A percentile compares a stretch with the other conserved stretches of the same genome.
Evolutionary conservation across 192 early-diverging fungal species (phyloP).

Genomic region (Mortierella antarctica): DNA sequence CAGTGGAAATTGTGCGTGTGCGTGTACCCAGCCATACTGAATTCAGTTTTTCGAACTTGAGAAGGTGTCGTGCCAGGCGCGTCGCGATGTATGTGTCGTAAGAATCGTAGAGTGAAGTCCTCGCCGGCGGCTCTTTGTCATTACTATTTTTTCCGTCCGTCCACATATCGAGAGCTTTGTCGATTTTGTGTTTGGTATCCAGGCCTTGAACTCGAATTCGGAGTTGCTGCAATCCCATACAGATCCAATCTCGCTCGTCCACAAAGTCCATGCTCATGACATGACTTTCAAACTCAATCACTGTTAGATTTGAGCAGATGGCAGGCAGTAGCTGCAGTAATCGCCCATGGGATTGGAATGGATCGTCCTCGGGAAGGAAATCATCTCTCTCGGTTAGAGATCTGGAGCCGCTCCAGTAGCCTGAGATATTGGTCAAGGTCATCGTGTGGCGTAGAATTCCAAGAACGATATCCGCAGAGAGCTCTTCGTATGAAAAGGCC

Average conservation of each 20-base stretch:
- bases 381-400: neutral
- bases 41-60: conserved; percentile 4
- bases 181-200: conserved; percentile 19
- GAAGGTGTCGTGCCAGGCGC: conserved; percentile 16
- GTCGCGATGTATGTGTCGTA: conserved; percentile 6
- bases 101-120: neutral
- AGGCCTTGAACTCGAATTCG: conserved; percentile 15
- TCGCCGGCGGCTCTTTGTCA: neutral
- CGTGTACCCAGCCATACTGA: conserved; percentile 23
- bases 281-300: conserved; percentile 6
- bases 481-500: conserved; percentile 5
- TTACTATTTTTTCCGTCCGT: conserved; percentile 2
- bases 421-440: neutral
- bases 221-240: conserved; percentile 8
- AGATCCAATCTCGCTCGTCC: conserved; percentile 17
- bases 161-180: conserved; percentile 4
- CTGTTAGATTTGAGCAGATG: conserved; percentile 1
- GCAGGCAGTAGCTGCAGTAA: conserved; percentile 16
- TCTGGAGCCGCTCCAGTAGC: neutral
- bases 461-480: conserved; percentile 12
- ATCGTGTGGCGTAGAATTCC: conserved; percentile 9
- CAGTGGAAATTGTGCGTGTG: too few relatives aligned
- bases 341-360: conserved; percentile 7
- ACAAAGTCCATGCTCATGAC: conserved; percentile 20
- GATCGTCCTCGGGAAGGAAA: neutral